Percentiles rank a stretch among this genome's conserved stretches.
phyloP scores from a whole-genome alignment of 495 filamentous ascomycete genomes.

The Beverwykella pulmonaria region DNA sequence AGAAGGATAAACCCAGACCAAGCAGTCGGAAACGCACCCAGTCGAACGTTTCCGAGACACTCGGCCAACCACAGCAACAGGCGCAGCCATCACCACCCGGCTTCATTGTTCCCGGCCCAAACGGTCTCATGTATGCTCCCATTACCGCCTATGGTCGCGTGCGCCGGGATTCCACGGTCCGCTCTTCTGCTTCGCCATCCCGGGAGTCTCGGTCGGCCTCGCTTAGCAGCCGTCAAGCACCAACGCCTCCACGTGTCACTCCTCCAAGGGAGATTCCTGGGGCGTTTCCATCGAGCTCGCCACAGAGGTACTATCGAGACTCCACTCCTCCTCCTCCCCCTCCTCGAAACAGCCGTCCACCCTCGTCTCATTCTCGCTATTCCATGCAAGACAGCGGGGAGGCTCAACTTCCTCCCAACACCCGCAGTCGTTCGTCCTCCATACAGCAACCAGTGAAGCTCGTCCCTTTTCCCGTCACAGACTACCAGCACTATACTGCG shows the following conservation, averaged over 20 bases:
- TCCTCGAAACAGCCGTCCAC: constrained; percentile 34
- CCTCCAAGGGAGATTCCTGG: constrained; percentile 35
- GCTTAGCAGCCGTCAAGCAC: constrained; percentile 35
- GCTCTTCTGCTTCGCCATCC: constrained; percentile 29
- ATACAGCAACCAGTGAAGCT: constrained; percentile 32
- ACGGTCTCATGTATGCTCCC: constrained; percentile 42
- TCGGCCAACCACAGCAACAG: constrained; percentile 6
- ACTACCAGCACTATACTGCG: constrained; percentile 35
- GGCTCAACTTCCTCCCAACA: not conserved
- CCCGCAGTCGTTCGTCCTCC: constrained; percentile 34
- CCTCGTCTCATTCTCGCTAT: constrained; percentile 40
- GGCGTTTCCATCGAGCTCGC: constrained; percentile 33
- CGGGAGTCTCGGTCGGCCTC: constrained; percentile 43
- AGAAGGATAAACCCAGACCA: constrained; percentile 18
- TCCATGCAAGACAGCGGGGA: constrained; percentile 39
- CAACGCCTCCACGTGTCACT: constrained; percentile 33
- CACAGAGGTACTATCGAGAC: constrained; percentile 30
- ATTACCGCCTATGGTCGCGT: constrained; percentile 35
- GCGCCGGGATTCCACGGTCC: constrained; percentile 15
- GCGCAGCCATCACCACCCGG: constrained; percentile 28
- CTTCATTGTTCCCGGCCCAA: constrained; percentile 43
- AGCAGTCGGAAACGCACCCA: constrained; percentile 26
- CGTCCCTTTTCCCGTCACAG: constrained; percentile 31
- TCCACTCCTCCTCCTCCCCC: constrained; percentile 28
- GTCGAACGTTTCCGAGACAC: constrained; percentile 20